Base-by-base conservation (phyloP, 2,329 filamentous ascomycete genomes). In the Trichoderma semiorbis region DNA sequence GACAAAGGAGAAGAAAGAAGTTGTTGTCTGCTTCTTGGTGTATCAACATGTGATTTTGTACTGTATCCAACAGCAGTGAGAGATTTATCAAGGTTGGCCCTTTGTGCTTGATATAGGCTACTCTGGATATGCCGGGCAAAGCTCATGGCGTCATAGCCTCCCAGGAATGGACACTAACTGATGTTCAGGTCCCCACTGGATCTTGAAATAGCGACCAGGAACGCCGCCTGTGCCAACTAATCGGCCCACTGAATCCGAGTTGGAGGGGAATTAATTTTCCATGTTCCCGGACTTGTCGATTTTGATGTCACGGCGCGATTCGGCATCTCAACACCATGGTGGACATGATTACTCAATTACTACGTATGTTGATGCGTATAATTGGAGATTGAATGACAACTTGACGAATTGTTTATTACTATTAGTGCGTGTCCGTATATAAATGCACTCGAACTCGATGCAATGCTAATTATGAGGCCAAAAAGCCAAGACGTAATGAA, bases 111-210 rank as follows among this genome's bases (percentile, higher is more conserved):
- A 69, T 61, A 69, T 69, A 69, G 55, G 28, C 28, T 34, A 36
- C 58, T 61, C 67, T 62, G 67, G 67, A 61, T 69, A 30, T 62
- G 55, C 39, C 67, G 57, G 67, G 28, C 57, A 58, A 53, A 47
- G 39, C 39, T 32, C 67, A 69, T 69, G 67, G 39, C 67, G 67
- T 69, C 67, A 69, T 69, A 62, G 66, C 57, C 67, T 55, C 43
- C 16, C 10, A 18, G 5, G 21, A 62, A 50, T 30, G 57, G 39
- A 28, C 30, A 55, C 55, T 62, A 62, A 28, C 63, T 55, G n/a
- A 14, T 21, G 32, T 28, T 26, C 26, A 61, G 39, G 28, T 26
- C 67, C 26, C 66, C 67, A 69, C 67, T 47, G 30, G 47, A 61
- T 16, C 30, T 69, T 14, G 11, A 18, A 53, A 18, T 57, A 66